phyloP scores from a whole-genome alignment of 1,284 basidiomycete species.

The Gomphus sp. region DNA sequence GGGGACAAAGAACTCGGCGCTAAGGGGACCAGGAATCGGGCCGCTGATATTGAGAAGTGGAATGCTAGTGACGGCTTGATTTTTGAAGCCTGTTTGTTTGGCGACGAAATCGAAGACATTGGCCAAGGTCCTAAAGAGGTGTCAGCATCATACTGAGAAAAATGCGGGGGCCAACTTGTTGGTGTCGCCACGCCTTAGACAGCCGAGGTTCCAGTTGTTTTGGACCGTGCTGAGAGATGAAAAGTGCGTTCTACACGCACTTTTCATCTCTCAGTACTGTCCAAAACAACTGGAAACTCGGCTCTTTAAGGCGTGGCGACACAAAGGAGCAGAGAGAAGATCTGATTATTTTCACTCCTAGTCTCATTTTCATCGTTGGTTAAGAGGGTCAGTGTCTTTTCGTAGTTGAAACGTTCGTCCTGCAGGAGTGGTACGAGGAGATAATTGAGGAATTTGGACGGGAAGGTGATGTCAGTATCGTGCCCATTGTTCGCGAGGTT shows the following conservation, averaged over 20 bases:
- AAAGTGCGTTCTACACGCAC: no score
- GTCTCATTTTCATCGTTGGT: constrained; percentile 51
- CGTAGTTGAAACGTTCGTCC: constrained; percentile 37
- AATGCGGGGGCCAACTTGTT: no score
- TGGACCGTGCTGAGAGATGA: constrained; percentile 22
- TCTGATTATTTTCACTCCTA: constrained; percentile 34
- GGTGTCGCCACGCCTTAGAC: no score
- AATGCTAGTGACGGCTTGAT: constrained; percentile 24
- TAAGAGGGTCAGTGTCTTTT: constrained; percentile 44
- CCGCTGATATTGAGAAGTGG: constrained; percentile 26
- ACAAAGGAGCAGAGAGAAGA: constrained; percentile 43
- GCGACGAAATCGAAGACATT: constrained; percentile 44
- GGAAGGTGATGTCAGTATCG: constrained; percentile 47
- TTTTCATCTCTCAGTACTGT: no score
- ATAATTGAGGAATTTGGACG: constrained; percentile 34
- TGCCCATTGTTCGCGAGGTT: constrained; percentile 28
- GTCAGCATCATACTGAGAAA: not conserved
- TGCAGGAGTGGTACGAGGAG: constrained; percentile 47
- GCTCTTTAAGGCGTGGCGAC: no score
- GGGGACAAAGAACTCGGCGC: constrained; percentile 28
- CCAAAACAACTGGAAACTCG: no score
- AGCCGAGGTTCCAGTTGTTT: no score
- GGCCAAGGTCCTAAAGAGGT: constrained; percentile 21
- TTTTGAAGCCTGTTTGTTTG: constrained; percentile 27
- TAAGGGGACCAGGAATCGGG: constrained; percentile 23